Base-by-base conservation (phyloP, 2,329 filamentous ascomycete genomes). In the Didymella keratinophila region DNA sequence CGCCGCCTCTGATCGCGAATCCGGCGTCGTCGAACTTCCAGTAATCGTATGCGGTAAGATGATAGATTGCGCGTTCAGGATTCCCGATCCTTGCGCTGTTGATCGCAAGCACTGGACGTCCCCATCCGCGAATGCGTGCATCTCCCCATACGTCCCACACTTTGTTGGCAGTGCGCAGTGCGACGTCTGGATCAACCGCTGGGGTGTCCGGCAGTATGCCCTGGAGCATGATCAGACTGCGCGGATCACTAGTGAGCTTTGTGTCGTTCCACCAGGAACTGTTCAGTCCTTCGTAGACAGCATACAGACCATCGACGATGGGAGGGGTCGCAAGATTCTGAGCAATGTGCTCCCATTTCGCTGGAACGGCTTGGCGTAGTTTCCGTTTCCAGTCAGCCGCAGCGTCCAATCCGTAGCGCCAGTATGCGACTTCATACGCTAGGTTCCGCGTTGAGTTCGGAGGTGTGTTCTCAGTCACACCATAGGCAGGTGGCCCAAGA, bases 351-450 rank as follows among this genome's bases (percentile, higher is more conserved):
- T 68, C 69, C 85, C 84, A 87, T 7, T 71, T 66, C 0, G 66
- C 50, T 0, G 84, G 83, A 0, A 80, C 71, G 0, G 75, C 41
- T 14, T 79, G 71, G 2, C 72, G 70, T 30, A 82, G 79, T 14
- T 82, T 78, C 45, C 74, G 62, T 66, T 84, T 85, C 84, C 85
- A 87, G 6, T 69, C 60, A 3, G 76, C 75, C 11, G 84, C 85
- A 1, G 85, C 70, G 36, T 83, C 79, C 25, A 87, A 76, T 0
- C 85, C 84, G 56, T 86, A 87, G 10, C 82, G 79, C 84, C 84
- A 87, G 70, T 87, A 87, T 9, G 84, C 82, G 4, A 78, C 73
- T 71, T 87, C 85, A 55, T 87, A 87, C 0, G 84, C 80, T 32
- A 85, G 81, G 62, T 87, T 86, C 2, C 81, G 71, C 0, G 84